Evolutionary conservation across 2,329 filamentous ascomycete genomes (phyloP).

Genomic region (Exophiala viscosa): DNA sequence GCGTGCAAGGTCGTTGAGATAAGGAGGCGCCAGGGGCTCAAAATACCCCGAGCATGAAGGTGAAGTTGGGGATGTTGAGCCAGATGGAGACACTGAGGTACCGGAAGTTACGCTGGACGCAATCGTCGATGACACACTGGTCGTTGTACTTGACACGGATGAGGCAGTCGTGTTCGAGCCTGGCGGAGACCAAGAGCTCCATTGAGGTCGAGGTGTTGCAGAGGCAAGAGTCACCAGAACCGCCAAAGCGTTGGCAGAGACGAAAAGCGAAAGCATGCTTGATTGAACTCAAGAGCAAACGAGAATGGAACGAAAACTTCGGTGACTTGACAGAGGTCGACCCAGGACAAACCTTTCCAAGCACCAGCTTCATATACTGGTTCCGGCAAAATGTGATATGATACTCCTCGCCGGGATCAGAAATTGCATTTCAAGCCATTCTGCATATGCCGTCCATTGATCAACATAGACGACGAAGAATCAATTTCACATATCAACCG

Average conservation of each 20-base stretch:
- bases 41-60: conserved; percentile 12
- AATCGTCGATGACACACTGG: background rate
- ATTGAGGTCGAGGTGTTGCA: no score
- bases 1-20: conserved; percentile 54
- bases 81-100: background rate
- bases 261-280: no score
- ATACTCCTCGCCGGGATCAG: conserved; percentile 6
- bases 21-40: conserved; percentile 29
- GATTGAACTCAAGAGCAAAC: background rate
- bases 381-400: conserved; percentile 5
- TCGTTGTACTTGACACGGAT: no score
- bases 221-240: no score
- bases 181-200: no score
- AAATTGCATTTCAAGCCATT: conserved; percentile 5
- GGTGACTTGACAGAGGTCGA: background rate
- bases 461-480: background rate
- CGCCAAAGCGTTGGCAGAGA: no score
- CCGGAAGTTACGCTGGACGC: background rate
- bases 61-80: conserved; percentile 5
- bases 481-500: conserved; percentile 14
- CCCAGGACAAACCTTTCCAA: background rate
- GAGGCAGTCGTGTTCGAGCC: no score
- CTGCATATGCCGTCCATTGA: background rate
- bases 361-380: conserved; percentile 1
- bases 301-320: background rate